Evolutionary conservation across 2,329 filamentous ascomycete genomes (phyloP), one percentile per base, ranked within the genome.

Genomic region (Daldinia sp.): DNA sequence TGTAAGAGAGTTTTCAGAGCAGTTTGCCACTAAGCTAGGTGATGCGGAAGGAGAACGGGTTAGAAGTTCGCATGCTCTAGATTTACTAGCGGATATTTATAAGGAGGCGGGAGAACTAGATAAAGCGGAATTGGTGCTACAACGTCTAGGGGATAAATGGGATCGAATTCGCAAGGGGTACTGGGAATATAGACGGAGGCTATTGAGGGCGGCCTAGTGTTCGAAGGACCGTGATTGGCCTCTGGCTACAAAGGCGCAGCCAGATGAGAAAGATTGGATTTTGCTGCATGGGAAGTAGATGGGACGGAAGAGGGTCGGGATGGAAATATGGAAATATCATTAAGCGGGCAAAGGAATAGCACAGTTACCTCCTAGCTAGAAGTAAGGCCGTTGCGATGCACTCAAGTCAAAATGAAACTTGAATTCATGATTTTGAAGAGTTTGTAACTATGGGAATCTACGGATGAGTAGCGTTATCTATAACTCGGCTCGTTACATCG

Each of bases 91-190:
- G 1, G 90, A 93, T 68, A 84, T 90, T 30, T 89, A 87, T 61
- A 82, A 75, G 2, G 83, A 87, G 70, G 77, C 82, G 59, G 84
- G 84, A 10, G 82, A 86, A 50, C 83, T 76, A 68, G 82, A 84
- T 15, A 84, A 87, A 75, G 93, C 93, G 1, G 86, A 82, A 55
- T 78, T 87, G 73, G 93, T 90, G 63, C 78, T 97, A 72, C 85
- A 85, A 60, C 80, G 96, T 64, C 77, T 99, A 72, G 90, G 87
- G 48, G 88, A 90, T 73, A 94, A 89, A 80, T 99, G 93, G 85
- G 95, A 99, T 82, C 92, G 92, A 5, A 90, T 99, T 63, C 84
- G 95, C 60, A 89, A 88, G 68, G 94, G 94, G 67, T 99, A 97
- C 78, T 99, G 95, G 95, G 89, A 91, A 72, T 97, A 91, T 79